These are phyloP conservation scores for Termitomyces sp. DNA, from an alignment of 768 basidiomycete species.

Conservation along the genomic window DNA sequence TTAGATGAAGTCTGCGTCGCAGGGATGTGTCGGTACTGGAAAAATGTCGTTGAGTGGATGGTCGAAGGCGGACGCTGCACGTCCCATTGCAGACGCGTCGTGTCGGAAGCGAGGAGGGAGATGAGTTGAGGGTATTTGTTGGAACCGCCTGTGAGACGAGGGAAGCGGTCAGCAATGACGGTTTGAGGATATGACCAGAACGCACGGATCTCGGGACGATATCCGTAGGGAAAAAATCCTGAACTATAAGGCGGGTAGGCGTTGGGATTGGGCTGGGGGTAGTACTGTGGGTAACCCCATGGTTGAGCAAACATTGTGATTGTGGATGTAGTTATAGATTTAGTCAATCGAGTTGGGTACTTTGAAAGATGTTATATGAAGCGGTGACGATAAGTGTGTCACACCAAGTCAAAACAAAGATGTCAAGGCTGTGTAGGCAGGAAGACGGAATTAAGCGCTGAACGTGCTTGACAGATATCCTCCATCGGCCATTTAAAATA, in stretches of 20 bases:
- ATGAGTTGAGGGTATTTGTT: constrained; percentile 14
- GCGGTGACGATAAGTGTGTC: neutral
- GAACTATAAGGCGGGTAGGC: constrained; percentile 6
- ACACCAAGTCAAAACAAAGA: neutral
- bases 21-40: constrained; percentile 13
- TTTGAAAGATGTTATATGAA: neutral
- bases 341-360: neutral
- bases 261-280: constrained; percentile 5
- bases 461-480: neutral
- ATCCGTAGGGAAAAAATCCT: neutral
- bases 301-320: constrained; percentile 2
- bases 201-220: constrained; percentile 1
- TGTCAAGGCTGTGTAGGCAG: neutral
- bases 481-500: too few species aligned
- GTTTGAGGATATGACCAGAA: neutral
- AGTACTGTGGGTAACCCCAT: constrained; percentile 1
- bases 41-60: constrained; percentile 8
- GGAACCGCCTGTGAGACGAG: constrained; percentile 1
- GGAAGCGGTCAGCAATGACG: neutral
- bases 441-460: neutral
- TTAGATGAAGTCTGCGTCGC: constrained; percentile 32
- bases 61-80: neutral
- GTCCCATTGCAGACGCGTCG: constrained; percentile 10
- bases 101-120: constrained; percentile 11
- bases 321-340: neutral